A percentile compares a stretch with the other conserved stretches of the same genome.
phyloP scores from a whole-genome alignment of 2,329 filamentous ascomycete species.

The Colletotrichum sp. region DNA sequence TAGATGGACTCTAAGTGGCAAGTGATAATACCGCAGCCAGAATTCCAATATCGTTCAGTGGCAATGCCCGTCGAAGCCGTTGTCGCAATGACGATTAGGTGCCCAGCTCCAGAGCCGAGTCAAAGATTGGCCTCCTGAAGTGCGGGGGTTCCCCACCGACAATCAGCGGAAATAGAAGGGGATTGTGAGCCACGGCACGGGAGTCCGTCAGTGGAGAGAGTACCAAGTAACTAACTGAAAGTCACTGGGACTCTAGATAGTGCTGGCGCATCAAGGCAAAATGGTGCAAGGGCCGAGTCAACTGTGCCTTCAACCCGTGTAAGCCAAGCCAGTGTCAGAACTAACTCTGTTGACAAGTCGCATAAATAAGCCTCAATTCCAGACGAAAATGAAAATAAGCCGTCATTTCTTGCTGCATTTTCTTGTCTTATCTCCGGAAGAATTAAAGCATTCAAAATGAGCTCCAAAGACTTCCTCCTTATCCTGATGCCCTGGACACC shows the following conservation, averaged over 20 bases:
- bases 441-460: neutral
- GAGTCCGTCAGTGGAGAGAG: neutral
- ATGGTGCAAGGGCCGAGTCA: neutral
- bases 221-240: neutral
- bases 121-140: neutral
- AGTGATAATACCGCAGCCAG: neutral
- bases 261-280: neutral
- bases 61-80: neutral
- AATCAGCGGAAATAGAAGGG: neutral
- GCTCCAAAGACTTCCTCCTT: neutral
- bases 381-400: neutral
- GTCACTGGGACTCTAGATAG: neutral
- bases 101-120: neutral
- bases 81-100: neutral
- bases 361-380: neutral
- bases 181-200: neutral
- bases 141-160: neutral
- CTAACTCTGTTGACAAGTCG: neutral
- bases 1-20: neutral
- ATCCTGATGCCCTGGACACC: neutral
- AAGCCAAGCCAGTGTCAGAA: neutral
- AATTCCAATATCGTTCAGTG: neutral
- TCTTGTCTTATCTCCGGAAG: neutral
- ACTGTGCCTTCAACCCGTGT: neutral
- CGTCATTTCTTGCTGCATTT: neutral